These are phyloP conservation scores for Penicillium diatomitis DNA, from an alignment of 495 filamentous ascomycete genomes.

Conservation along the genomic window DNA sequence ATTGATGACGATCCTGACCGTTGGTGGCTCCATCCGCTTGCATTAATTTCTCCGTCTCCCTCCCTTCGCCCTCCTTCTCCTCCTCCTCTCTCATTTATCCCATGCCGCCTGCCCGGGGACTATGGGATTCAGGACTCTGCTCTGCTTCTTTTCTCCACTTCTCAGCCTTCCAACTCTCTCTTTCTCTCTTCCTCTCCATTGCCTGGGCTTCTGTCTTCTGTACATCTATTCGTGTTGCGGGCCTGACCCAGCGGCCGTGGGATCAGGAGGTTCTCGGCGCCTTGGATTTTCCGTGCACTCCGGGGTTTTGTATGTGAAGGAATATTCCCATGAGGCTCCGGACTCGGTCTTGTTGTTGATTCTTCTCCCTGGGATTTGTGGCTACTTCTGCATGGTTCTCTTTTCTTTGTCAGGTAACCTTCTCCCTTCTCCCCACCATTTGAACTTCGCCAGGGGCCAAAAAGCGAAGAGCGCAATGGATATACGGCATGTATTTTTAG, in stretches of 20 bases:
- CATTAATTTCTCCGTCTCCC: slow-evolving; percentile 6
- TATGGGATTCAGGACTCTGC: not conserved
- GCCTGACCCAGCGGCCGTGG: slow-evolving; percentile 15
- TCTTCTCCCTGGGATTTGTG: slow-evolving; percentile 9
- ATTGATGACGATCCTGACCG: too few relatives aligned
- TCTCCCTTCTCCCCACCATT: too few relatives aligned
- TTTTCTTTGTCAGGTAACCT: not conserved
- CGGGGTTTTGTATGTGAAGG: not conserved
- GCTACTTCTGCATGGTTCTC: not conserved
- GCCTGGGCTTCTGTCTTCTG: slow-evolving; percentile 5
- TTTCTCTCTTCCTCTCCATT: not conserved
- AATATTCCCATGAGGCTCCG: too few relatives aligned
- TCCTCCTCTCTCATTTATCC: slow-evolving; percentile 4
- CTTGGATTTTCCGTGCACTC: slow-evolving; percentile 16
- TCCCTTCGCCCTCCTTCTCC: not conserved
- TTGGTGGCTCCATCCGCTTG: not conserved
- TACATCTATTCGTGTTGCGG: slow-evolving; percentile 20
- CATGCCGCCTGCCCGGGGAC: not conserved
- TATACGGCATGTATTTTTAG: slow-evolving; percentile 4
- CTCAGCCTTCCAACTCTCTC: not conserved
- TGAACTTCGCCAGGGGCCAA: not conserved
- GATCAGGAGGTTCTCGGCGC: slow-evolving; percentile 24
- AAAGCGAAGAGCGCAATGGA: not conserved
- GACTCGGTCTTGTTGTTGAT: not conserved
- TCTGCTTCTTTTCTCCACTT: not conserved